Evolutionary conservation across 2,329 filamentous ascomycete genomes (phyloP).

Genomic region (Alternaria angustiovoidea): DNA sequence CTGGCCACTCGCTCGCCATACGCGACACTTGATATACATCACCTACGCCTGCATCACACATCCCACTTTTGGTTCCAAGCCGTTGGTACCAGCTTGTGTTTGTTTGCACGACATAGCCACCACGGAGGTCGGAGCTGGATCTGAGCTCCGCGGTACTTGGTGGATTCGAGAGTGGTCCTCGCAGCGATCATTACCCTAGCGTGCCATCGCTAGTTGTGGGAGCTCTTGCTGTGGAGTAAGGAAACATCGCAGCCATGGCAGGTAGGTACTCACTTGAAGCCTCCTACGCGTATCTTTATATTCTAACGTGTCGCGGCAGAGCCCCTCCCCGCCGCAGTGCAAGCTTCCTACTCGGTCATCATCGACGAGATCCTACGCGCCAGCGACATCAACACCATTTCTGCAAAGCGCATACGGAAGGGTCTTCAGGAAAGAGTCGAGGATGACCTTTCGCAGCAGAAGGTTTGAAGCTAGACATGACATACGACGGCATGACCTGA

Average conservation of each 20-base stretch:
- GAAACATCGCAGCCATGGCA: conserved; percentile 37
- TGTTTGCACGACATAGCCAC: conserved; percentile 6
- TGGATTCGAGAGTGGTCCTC: not conserved
- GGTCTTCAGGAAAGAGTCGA: conserved; percentile 67
- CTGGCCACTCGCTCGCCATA: conserved; percentile 3
- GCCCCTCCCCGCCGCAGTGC: conserved; percentile 56
- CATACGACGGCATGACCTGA: conserved; percentile 21
- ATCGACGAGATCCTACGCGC: conserved; percentile 69
- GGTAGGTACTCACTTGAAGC: conserved; percentile 29
- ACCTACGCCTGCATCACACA: not conserved
- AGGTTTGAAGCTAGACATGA: conserved; percentile 55
- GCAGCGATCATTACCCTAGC: conserved; percentile 4
- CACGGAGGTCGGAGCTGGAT: conserved; percentile 14
- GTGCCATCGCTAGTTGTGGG: not conserved
- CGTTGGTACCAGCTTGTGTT: conserved; percentile 8
- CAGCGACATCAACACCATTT: conserved; percentile 70
- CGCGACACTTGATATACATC: conserved; percentile 19
- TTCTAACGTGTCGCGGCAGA: conserved; percentile 32
- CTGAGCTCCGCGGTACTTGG: conserved; percentile 8
- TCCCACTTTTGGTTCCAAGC: conserved; percentile 4
- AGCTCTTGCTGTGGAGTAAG: conserved; percentile 6
- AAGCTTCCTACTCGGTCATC: conserved; percentile 63
- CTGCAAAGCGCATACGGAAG: conserved; percentile 71
- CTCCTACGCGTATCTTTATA: conserved; percentile 5
- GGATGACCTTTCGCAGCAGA: conserved; percentile 68